phyloP scores from a whole-genome alignment of 306 rosid genomes.

The Vigna radiata region DNA sequence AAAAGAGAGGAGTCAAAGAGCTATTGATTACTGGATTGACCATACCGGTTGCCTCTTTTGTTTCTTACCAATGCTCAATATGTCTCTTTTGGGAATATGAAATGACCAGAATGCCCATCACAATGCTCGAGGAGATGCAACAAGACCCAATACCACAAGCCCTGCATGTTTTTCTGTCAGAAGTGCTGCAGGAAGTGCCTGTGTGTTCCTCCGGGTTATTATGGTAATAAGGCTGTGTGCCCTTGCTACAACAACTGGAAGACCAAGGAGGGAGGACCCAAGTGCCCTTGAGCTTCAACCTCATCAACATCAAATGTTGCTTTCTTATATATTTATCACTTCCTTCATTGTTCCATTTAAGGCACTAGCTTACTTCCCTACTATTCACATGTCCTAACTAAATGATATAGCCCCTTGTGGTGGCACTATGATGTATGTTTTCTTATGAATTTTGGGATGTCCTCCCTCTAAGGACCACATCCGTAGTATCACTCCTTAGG shows the following conservation, averaged over 20 bases:
- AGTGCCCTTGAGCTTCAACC: constrained; percentile 45
- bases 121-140: constrained; percentile 53
- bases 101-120: constrained; percentile 53
- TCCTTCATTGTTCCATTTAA: background rate
- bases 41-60: background rate
- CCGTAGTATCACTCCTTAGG: constrained; percentile 41
- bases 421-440: constrained; percentile 21
- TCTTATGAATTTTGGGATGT: constrained; percentile 34
- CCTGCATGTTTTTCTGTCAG: constrained; percentile 57
- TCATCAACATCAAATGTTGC: background rate
- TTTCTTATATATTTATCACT: background rate
- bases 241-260: constrained; percentile 59
- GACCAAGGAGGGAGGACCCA: constrained; percentile 55
- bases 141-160: constrained; percentile 52
- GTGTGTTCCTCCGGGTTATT: constrained; percentile 51
- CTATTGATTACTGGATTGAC: constrained; percentile 16
- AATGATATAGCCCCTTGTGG: constrained; percentile 36
- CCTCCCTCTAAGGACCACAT: constrained; percentile 24
- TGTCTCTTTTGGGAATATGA: constrained; percentile 7
- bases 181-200: constrained; percentile 51
- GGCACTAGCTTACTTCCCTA: constrained; percentile 14
- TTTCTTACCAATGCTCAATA: background rate
- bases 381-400: background rate
- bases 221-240: constrained; percentile 52
- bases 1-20: constrained; percentile 11